Base-by-base conservation (phyloP, 106 monocot species). In the Gastrodia elata region DNA sequence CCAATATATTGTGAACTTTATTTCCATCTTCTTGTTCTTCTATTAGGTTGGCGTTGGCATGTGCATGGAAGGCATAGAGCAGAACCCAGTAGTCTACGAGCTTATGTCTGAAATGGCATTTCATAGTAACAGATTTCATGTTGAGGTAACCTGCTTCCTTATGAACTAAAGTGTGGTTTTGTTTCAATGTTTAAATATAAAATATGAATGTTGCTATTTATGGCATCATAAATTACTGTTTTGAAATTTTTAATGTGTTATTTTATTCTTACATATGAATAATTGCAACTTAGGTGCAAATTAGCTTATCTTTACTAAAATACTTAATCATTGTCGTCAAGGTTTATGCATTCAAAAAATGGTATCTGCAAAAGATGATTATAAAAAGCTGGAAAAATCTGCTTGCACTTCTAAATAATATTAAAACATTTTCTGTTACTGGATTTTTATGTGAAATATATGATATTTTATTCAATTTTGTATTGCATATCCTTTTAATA, bases 91-190 rank as follows among this genome's bases (percentile, higher is more conserved):
- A 57, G 97, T 97, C 4, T 93, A 93, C 78, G 93, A 97, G 64
- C 78, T 97, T 7, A 97, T 97, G 97, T 91, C 97, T 80, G 97
- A 97, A 82, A 97, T 97, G 97, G 97, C 93, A 80, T 97, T 97
- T 80, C 90, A 82, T 37, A 75, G 49, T 61, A 26, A 88, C 42
- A 76, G 77, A 52, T 81, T 97, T 81, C 67, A 88, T 64, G 56
- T 86, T 58, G 73, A 93, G 90, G 97, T 97, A 83, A 78, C 5
- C 38, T 35, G 25, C 0, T 74, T 26, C 64, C 30, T 57, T 16
- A 38, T 18, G 34, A 67, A n/a, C 67, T 18, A 69, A 9, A 69
- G 14, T 32, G 30, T 14, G 14, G 26, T n/a, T 57, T 4, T 25
- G 5, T 25, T 57, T 0, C 1, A 44, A 57, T 57, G 57, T 26